phyloP scores from a whole-genome alignment of 257 asterid species.

The Nicotiana undulata region DNA sequence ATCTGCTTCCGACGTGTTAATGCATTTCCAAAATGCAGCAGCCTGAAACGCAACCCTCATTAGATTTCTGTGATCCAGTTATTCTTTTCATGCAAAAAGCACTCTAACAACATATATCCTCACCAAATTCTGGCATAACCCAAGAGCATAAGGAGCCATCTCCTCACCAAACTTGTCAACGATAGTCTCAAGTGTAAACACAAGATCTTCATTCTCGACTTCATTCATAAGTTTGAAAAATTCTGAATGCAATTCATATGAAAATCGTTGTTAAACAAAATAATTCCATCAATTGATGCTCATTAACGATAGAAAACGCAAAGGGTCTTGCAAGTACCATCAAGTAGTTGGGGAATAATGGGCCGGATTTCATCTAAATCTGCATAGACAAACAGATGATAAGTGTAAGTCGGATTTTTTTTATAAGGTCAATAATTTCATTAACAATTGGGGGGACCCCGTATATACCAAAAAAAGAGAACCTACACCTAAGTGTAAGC shows the following conservation, averaged over 20 bases:
- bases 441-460: no score
- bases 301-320: neutral
- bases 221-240: conserved; percentile 95
- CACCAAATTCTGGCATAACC: conserved; percentile 97
- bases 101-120: conserved; percentile 10
- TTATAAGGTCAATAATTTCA: no score
- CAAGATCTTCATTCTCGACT: conserved; percentile 99
- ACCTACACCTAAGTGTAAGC: neutral
- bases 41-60: conserved; percentile 45
- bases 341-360: conserved; percentile 87
- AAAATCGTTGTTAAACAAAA: neutral
- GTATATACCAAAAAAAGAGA: no score
- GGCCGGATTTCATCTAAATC: conserved; percentile 89
- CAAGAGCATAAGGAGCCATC: conserved; percentile 98
- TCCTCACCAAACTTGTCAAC: conserved; percentile 99
- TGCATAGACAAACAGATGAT: conserved; percentile 18
- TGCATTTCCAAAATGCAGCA: conserved; percentile 98
- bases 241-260: conserved; percentile 35
- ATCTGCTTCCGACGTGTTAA: conserved; percentile 82
- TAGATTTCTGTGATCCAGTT: neutral
- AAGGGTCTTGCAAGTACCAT: conserved; percentile 45
- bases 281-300: neutral
- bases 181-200: conserved; percentile 91
- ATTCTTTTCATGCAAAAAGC: neutral
- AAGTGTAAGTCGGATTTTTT: neutral